Conservation (phyloP, 164 flowering plant species). For the Stephania japonica region DNA sequence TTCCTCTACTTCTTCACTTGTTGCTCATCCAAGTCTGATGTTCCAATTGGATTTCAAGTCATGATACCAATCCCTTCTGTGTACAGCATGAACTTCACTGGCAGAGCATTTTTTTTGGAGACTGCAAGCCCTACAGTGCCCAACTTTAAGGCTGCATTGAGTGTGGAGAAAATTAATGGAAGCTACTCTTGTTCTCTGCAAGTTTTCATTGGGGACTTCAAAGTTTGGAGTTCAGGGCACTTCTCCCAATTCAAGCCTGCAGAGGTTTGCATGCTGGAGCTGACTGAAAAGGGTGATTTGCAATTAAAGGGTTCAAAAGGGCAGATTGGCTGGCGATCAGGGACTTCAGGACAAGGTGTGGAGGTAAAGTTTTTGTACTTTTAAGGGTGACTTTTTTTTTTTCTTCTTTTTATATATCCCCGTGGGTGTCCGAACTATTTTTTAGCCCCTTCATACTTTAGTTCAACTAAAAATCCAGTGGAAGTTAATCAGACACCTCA, state of each 20-base stretch:
- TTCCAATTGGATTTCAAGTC: constrained; percentile 35
- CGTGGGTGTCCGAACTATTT: too few species aligned
- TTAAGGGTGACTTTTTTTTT: too few species aligned
- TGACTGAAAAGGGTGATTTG: constrained; percentile 51
- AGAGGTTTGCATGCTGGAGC: constrained; percentile 50
- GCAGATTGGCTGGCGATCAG: constrained; percentile 64
- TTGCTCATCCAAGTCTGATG: constrained; percentile 29
- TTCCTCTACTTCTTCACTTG: neutral
- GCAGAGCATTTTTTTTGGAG: constrained; percentile 61
- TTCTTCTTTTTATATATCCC: too few species aligned
- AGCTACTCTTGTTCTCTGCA: constrained; percentile 53
- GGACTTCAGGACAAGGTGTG: constrained; percentile 76
- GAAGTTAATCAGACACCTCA: too few species aligned
- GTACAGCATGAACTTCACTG: constrained; percentile 41
- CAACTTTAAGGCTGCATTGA: constrained; percentile 51
- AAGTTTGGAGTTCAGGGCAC: constrained; percentile 79
- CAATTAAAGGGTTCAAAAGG: constrained; percentile 41
- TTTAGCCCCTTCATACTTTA: too few species aligned
- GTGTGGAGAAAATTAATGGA: constrained; percentile 43
- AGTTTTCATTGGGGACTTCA: constrained; percentile 64
- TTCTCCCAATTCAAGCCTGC: constrained; percentile 40
- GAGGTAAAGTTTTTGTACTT: constrained; percentile 42
- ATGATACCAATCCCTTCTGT: constrained; percentile 41
- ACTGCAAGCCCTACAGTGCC: constrained; percentile 26
- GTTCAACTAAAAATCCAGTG: too few species aligned